These are phyloP conservation scores for Rhododendron griersonianum DNA, from an alignment of 148 eudicot genomes.

Conservation along the genomic window DNA sequence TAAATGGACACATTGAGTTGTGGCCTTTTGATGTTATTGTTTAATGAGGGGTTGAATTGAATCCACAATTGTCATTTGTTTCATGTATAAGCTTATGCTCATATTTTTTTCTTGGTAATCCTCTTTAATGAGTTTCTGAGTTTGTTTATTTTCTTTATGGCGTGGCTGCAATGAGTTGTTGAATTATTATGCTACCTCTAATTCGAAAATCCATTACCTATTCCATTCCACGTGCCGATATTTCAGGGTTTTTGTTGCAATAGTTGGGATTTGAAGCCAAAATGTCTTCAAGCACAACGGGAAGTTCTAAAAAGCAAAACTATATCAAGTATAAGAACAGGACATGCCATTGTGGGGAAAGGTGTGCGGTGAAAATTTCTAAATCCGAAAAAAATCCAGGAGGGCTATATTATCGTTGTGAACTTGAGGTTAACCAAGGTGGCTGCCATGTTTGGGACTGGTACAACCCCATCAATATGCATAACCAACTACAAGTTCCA, in stretches of 20 bases:
- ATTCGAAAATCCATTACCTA: neutral
- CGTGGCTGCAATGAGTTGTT: constrained; percentile 1
- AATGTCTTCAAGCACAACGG: no score
- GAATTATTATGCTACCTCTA: constrained; percentile 4
- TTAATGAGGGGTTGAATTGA: neutral
- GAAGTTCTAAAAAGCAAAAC: no score
- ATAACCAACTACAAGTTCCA: no score
- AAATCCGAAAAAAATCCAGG: no score
- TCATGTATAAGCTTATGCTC: neutral
- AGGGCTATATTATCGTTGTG: no score
- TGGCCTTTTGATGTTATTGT: neutral
- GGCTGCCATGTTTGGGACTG: no score
- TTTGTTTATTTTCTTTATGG: neutral
- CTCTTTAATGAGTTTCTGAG: neutral
- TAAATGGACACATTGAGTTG: neutral
- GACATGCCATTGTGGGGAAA: no score
- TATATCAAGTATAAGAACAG: no score
- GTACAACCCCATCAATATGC: no score
- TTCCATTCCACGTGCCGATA: constrained; percentile 11
- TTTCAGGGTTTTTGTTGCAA: constrained; percentile 16
- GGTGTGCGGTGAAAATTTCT: no score
- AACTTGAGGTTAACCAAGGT: no score
- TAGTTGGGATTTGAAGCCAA: no score
- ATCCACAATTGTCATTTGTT: neutral
- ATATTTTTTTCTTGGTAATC: neutral